phyloP scores from a whole-genome alignment of 257 asterid species.

The Ehretia macrophylla region DNA sequence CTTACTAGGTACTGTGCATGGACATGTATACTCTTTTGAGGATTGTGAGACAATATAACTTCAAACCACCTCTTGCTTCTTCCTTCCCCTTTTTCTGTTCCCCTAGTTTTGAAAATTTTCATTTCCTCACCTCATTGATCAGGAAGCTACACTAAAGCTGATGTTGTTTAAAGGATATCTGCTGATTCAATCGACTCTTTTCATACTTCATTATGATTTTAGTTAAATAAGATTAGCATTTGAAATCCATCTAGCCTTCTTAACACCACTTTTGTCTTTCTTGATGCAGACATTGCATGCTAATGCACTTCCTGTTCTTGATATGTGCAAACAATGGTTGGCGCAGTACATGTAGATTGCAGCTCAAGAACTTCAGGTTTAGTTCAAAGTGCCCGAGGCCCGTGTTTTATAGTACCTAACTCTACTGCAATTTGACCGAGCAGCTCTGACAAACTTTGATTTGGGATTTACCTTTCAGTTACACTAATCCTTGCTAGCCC shows the following conservation, averaged over 20 bases:
- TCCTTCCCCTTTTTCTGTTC: no score
- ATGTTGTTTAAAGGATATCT: no score
- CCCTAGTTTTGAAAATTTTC: no score
- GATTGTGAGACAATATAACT: no score
- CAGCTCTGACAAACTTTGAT: no score
- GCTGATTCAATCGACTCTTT: neutral
- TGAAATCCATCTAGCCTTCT: neutral
- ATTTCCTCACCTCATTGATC: no score
- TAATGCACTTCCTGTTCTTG: conserved; percentile 95
- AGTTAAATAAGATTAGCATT: neutral
- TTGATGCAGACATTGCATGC: conserved; percentile 87
- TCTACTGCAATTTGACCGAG: neutral
- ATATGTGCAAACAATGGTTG: conserved; percentile 98
- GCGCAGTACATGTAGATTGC: conserved; percentile 76
- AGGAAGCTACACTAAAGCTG: no score
- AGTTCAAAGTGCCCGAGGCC: neutral
- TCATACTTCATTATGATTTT: neutral
- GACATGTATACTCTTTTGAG: no score
- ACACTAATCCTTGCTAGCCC: no score
- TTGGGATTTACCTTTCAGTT: no score
- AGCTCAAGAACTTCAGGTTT: conserved; percentile 7
- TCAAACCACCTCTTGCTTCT: no score
- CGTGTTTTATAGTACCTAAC: neutral
- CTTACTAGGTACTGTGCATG: no score
- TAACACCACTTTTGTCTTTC: neutral